Evolutionary conservation across 2,329 filamentous ascomycete genomes (phyloP).

Genomic region (Trichoderma cornu-damae): DNA sequence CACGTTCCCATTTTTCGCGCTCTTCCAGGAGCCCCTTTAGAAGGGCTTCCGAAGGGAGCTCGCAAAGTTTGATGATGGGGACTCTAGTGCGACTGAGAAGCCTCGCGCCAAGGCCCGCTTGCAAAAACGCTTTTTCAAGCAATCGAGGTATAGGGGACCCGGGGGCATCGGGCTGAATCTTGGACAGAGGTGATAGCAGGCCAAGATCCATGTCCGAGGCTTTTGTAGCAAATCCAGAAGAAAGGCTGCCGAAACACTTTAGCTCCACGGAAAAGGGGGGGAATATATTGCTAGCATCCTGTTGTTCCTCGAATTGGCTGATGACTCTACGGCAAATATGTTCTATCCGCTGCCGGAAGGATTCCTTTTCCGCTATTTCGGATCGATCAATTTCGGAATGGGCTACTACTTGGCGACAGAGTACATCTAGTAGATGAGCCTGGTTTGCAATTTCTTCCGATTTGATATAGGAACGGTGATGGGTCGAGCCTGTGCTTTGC

Average conservation of each 20-base stretch:
- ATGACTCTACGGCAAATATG: slow-evolving; percentile 58
- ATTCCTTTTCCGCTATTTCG: slow-evolving; percentile 67
- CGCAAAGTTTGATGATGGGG: slow-evolving; percentile 82
- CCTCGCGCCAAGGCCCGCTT: slow-evolving; percentile 67
- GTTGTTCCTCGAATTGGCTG: slow-evolving; percentile 44
- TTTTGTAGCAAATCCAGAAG: slow-evolving; percentile 79
- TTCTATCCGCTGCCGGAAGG: slow-evolving; percentile 62
- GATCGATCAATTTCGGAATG: slow-evolving; percentile 56
- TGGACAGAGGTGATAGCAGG: slow-evolving; percentile 61
- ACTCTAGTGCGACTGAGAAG: slow-evolving; percentile 74
- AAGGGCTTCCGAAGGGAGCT: slow-evolving; percentile 60
- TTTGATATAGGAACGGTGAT: slow-evolving; percentile 31
- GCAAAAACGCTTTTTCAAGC: slow-evolving; percentile 68
- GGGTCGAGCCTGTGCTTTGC: slow-evolving; percentile 20
- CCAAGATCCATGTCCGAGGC: slow-evolving; percentile 89
- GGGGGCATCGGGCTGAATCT: slow-evolving; percentile 46
- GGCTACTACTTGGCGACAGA: slow-evolving; percentile 44
- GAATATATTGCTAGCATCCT: slow-evolving; percentile 41
- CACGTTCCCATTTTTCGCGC: slow-evolving; percentile 66
- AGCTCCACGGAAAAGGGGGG: slow-evolving; percentile 56
- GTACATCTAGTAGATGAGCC: slow-evolving; percentile 43
- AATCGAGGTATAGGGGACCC: slow-evolving; percentile 64
- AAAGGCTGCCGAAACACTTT: slow-evolving; percentile 75
- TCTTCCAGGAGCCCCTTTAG: slow-evolving; percentile 57
- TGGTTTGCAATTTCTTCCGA: slow-evolving; percentile 48